phyloP scores from a whole-genome alignment of 495 filamentous ascomycete species.

The Tuber aestivum region DNA sequence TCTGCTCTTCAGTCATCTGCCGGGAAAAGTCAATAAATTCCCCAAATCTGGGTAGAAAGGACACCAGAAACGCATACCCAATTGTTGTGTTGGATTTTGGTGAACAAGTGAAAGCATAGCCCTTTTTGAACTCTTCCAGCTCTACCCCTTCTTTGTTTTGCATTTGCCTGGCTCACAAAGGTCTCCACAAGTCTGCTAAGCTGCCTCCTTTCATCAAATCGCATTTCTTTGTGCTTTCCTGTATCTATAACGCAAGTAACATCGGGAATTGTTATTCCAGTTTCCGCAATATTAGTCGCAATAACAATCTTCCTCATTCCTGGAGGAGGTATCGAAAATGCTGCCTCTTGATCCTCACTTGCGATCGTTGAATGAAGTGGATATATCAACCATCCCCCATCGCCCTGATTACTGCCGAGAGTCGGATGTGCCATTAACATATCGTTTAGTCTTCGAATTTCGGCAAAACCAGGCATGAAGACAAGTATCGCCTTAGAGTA shows the following conservation, averaged over 20 bases:
- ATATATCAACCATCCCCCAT: conserved; percentile 66
- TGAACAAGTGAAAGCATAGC: conserved; percentile 92
- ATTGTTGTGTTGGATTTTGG: conserved; percentile 73
- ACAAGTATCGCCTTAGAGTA: conserved; percentile 88
- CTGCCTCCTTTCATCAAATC: conserved; percentile 84
- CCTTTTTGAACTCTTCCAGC: conserved; percentile 94
- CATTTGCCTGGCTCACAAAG: conserved; percentile 89
- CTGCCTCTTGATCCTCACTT: conserved; percentile 91
- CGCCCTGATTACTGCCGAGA: conserved; percentile 50
- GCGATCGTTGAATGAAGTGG: conserved; percentile 89
- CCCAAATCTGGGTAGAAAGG: background rate
- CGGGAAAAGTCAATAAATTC: conserved; percentile 8
- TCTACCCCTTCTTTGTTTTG: conserved; percentile 86
- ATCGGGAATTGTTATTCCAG: conserved; percentile 94
- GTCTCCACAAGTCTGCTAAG: conserved; percentile 82
- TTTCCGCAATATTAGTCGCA: conserved; percentile 95
- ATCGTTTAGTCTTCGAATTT: conserved; percentile 83
- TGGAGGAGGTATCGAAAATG: conserved; percentile 74
- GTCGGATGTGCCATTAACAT: conserved; percentile 63
- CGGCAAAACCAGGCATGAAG: conserved; percentile 90
- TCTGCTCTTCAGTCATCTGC: conserved; percentile 81
- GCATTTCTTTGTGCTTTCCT: conserved; percentile 94
- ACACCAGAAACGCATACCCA: conserved; percentile 42
- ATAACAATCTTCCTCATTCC: conserved; percentile 85
- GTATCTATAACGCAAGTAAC: conserved; percentile 92